Percentiles rank a stretch among this genome's conserved stretches.
These are phyloP conservation scores for Pyrenochaeta sp. DNA, from an alignment of 2,329 filamentous ascomycete genomes.

Conservation along the genomic window DNA sequence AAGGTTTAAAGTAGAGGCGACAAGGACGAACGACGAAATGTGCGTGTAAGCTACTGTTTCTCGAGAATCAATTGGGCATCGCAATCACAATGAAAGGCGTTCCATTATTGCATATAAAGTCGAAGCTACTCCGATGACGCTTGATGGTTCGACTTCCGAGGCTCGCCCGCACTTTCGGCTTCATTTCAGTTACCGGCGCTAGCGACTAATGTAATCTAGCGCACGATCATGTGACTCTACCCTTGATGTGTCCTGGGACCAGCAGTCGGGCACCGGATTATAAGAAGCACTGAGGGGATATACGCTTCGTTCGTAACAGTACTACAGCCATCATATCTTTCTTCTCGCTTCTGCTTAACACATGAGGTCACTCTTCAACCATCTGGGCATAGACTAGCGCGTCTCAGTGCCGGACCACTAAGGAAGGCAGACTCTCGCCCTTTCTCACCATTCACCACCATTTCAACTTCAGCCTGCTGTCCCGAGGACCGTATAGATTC, in stretches of 20 bases:
- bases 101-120: background rate
- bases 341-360: too few relatives aligned
- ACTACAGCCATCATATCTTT: too few relatives aligned
- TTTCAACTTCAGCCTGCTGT: background rate
- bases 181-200: background rate
- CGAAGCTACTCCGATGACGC: background rate
- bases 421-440: background rate
- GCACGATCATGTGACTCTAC: background rate
- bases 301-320: too few relatives aligned
- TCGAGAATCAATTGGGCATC: background rate
- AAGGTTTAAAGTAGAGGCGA: too few relatives aligned
- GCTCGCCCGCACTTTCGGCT: background rate
- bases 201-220: background rate
- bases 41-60: too few relatives aligned
- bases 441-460: background rate
- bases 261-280: too few relatives aligned
- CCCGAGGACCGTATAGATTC: background rate
- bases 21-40: too few relatives aligned
- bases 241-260: too few relatives aligned
- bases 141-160: background rate
- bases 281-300: too few relatives aligned
- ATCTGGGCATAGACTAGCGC: too few relatives aligned
- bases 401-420: too few relatives aligned
- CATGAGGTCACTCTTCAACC: too few relatives aligned
- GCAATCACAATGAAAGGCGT: background rate